These are phyloP conservation scores for Geum urbanum DNA, from an alignment of 306 rosid species.

Conservation along the genomic window DNA sequence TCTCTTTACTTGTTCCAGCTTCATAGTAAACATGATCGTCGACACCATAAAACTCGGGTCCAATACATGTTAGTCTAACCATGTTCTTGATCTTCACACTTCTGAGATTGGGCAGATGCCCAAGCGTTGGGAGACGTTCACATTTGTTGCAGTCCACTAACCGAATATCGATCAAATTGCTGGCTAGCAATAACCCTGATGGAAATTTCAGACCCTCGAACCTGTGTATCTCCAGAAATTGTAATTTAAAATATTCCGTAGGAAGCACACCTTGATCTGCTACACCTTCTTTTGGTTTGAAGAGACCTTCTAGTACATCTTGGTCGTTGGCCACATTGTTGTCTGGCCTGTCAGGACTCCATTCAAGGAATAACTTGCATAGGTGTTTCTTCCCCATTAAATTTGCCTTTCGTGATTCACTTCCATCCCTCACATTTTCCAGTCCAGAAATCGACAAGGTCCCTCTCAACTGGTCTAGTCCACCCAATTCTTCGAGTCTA, in stretches of 20 bases:
- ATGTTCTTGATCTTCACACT: neutral
- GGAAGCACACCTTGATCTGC: too few relatives aligned
- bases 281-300: neutral
- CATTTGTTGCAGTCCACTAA: neutral
- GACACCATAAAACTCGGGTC: neutral
- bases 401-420: neutral
- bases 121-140: neutral
- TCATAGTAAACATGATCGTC: neutral
- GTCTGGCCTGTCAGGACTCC: neutral
- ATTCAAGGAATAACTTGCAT: neutral
- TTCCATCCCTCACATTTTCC: neutral
- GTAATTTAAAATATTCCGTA: neutral
- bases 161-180: neutral
- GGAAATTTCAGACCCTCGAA: neutral
- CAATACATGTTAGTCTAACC: neutral
- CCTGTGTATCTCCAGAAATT: neutral
- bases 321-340: neutral
- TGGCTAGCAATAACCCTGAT: neutral
- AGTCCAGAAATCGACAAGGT: neutral
- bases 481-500: neutral
- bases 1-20: neutral
- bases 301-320: slow-evolving; percentile 2
- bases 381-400: neutral
- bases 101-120: neutral
- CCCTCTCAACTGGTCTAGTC: neutral